Evolutionary conservation across 176 grass and related monocot species (phyloP), one percentile per base, ranked within the genome.

Genomic region (Elaeis guineensis): DNA sequence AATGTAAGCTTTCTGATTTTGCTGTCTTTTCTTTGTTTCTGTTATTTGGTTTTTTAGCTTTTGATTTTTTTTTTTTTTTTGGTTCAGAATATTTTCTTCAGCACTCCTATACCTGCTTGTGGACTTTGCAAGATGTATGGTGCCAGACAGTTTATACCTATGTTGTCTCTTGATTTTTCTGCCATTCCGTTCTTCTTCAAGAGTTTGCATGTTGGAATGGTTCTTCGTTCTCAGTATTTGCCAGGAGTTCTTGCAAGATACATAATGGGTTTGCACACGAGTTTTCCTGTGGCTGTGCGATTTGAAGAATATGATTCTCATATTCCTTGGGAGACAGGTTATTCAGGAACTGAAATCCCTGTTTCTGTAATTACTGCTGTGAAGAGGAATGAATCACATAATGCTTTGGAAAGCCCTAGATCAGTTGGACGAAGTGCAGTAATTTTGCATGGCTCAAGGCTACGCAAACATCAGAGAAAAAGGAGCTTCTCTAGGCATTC

Each of bases 101-200:
- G 57, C 61, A 74, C 71, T 78, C 22, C 65, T 50, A 21, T 61
- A 19, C 19, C 39, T 19, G 39, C 57, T 23, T 83, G 69, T 55
- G 91, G 91, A 14, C 68, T 79, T 58, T 96, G 86, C 59, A 80
- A 67, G 57, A 76, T 90, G 63, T 71, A 69, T 62, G 78, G 54
- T 49, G 58, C 57, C 14, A 74, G 32, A 21, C 50, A 77, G 32
- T 82, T 57, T 17, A 73, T 63, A 19, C 83, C 80, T 0, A 17
- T 87, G 48, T 16, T 96, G 9, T 90, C 83, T 12, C 71, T 85
- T 62, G 70, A 84, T 67, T 90, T 90, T 62, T 80, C 72, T 17
- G 78, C 77, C 17, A 75, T 96, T 23, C 83, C 83, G 17, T 87
- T 64, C 15, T 96, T 82, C 59, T 96, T 96, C 29, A 69, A 75